Conservation (phyloP, 139 green algal species). For the Astrephomene gubernaculifera region DNA sequence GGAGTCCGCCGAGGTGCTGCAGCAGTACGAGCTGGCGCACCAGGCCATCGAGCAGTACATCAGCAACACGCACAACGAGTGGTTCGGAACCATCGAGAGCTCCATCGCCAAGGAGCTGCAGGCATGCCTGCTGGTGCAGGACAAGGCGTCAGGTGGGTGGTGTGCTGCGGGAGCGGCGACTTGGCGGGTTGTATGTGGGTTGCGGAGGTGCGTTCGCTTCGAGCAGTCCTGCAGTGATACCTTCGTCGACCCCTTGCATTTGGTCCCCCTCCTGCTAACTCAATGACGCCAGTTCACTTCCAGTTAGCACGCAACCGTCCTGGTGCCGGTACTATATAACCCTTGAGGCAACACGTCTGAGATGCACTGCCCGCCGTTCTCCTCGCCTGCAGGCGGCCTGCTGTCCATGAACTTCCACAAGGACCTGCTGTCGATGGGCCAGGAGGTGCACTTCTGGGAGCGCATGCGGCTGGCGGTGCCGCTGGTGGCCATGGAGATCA, state of each 20-base stretch:
- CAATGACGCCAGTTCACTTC: no score
- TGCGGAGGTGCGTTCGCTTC: no score
- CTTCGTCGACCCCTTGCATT: neutral
- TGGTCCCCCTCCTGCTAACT: no score
- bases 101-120: constrained; percentile 74
- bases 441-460: constrained; percentile 88
- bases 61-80: constrained; percentile 82
- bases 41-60: constrained; percentile 86
- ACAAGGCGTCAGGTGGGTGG: constrained; percentile 63
- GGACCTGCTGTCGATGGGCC: constrained; percentile 75
- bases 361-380: no score
- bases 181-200: no score
- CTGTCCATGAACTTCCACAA: constrained; percentile 88
- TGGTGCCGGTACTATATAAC: no score
- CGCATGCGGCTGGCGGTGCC: constrained; percentile 84
- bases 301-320: no score
- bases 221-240: no score
- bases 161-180: neutral
- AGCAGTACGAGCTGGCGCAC: constrained; percentile 77
- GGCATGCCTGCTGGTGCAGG: constrained; percentile 73
- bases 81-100: constrained; percentile 77
- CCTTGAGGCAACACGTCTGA: no score
- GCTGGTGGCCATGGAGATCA: constrained; percentile 89
- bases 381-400: constrained; percentile 61
- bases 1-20: constrained; percentile 70